These are phyloP conservation scores for Pulveroboletus sp. DNA, from an alignment of 768 basidiomycete species.

Conservation along the genomic window DNA sequence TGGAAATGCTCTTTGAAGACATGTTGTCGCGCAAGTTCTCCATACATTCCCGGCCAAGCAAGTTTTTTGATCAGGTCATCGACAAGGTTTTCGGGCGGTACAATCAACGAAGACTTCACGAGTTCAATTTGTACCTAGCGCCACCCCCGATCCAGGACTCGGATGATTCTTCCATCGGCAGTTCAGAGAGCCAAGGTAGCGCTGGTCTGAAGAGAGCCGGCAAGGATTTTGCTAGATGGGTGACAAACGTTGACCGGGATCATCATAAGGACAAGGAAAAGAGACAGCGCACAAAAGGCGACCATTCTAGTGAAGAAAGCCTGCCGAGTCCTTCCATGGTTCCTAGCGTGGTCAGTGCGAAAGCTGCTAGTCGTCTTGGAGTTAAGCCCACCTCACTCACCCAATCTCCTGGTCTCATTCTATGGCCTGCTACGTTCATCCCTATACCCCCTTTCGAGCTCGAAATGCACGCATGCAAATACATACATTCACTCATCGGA, in stretches of 20 bases:
- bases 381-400: conserved; percentile 25
- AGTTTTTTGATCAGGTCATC: conserved; percentile 44
- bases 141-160: conserved; percentile 33
- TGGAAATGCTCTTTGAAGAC: conserved; percentile 55
- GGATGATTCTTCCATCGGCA: conserved; percentile 19
- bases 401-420: conserved; percentile 61
- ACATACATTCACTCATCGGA: conserved; percentile 59
- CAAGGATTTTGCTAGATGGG: conserved; percentile 34
- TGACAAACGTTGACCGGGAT: conserved; percentile 34
- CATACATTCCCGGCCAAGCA: conserved; percentile 48
- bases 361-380: conserved; percentile 38
- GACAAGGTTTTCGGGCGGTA: conserved; percentile 48
- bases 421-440: conserved; percentile 57
- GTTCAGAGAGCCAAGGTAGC: conserved; percentile 25
- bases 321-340: conserved; percentile 15
- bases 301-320: conserved; percentile 27
- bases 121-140: conserved; percentile 54
- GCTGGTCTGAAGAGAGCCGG: conserved; percentile 25
- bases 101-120: conserved; percentile 39
- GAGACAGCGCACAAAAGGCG: conserved; percentile 18
- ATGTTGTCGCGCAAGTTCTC: conserved; percentile 53
- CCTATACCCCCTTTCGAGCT: conserved; percentile 54
- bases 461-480: conserved; percentile 72
- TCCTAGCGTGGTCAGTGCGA: conserved; percentile 31
- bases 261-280: conserved; percentile 27